A percentile compares a stretch with the other conserved stretches of the same genome.
Evolutionary conservation across 75 land plant species (phyloP).

Genomic region (Selaginella tamariscina): DNA sequence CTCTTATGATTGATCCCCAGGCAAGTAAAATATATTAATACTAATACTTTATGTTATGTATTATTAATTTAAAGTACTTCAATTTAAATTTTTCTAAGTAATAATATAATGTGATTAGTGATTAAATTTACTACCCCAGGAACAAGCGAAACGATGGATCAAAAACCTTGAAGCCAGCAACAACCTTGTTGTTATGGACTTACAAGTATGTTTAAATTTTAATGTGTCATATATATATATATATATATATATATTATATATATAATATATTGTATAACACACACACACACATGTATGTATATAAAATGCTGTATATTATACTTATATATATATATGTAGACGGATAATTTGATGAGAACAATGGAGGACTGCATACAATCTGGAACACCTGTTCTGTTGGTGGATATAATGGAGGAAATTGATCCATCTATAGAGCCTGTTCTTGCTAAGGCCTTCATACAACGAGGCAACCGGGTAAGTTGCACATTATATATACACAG

Average conservation of each 20-base stretch:
- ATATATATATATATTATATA: too few relatives aligned
- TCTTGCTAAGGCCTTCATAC: conserved; percentile 19
- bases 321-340: conserved; percentile 6
- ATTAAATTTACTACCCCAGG: conserved; percentile 12
- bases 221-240: too few relatives aligned
- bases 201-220: conserved; percentile 23
- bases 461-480: conserved; percentile 18
- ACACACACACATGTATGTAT: too few relatives aligned
- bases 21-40: background rate
- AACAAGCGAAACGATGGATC: conserved; percentile 27
- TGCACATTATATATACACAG: too few relatives aligned
- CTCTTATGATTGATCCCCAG: conserved; percentile 32
- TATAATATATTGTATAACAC: too few relatives aligned
- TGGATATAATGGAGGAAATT: conserved; percentile 23
- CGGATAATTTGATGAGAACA: conserved; percentile 19
- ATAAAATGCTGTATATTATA: too few relatives aligned
- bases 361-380: conserved; percentile 23
- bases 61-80: too few relatives aligned
- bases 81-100: background rate
- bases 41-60: background rate
- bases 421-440: conserved; percentile 28
- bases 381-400: conserved; percentile 21
- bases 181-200: conserved; percentile 21
- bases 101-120: background rate
- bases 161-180: conserved; percentile 25